Percentiles rank a stretch among this genome's conserved stretches.
These are phyloP conservation scores for Abortiporus biennis DNA, from an alignment of 1,284 basidiomycete genomes.

Conservation along the genomic window DNA sequence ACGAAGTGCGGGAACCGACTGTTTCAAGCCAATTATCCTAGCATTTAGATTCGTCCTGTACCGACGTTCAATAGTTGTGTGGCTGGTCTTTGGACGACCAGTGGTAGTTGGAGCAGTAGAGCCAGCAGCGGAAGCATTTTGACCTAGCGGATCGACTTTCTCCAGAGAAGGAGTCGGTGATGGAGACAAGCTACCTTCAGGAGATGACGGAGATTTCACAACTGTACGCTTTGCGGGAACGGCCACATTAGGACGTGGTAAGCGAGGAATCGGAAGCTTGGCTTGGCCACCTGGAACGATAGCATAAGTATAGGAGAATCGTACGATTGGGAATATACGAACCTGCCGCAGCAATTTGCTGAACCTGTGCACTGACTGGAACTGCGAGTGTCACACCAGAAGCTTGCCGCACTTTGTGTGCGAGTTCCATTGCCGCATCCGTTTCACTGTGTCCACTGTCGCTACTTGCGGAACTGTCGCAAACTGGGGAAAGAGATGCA, in stretches of 20 bases:
- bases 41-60: conserved; percentile 90
- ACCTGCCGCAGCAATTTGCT: conserved; percentile 24
- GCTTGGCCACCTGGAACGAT: conserved; percentile 18
- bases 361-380: conserved; percentile 32
- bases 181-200: conserved; percentile 27
- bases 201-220: conserved; percentile 26
- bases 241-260: conserved; percentile 20
- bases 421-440: conserved; percentile 47
- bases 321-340: conserved; percentile 3
- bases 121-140: conserved; percentile 16
- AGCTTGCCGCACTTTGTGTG: conserved; percentile 49
- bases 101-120: conserved; percentile 20
- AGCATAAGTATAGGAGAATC: background rate
- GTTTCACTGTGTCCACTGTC: conserved; percentile 18
- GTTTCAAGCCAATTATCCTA: conserved; percentile 76
- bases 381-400: conserved; percentile 61
- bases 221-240: conserved; percentile 13
- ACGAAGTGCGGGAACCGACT: conserved; percentile 78
- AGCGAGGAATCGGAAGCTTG: conserved; percentile 30
- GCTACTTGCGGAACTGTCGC: conserved; percentile 18
- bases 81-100: conserved; percentile 74
- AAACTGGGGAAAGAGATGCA: conserved; percentile 20
- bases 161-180: conserved; percentile 23
- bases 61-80: conserved; percentile 87
- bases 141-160: conserved; percentile 12